Percentiles rank a stretch among this genome's conserved stretches.
These are phyloP conservation scores for Russula griseocarnosa DNA, from an alignment of 768 basidiomycete species.

Conservation along the genomic window DNA sequence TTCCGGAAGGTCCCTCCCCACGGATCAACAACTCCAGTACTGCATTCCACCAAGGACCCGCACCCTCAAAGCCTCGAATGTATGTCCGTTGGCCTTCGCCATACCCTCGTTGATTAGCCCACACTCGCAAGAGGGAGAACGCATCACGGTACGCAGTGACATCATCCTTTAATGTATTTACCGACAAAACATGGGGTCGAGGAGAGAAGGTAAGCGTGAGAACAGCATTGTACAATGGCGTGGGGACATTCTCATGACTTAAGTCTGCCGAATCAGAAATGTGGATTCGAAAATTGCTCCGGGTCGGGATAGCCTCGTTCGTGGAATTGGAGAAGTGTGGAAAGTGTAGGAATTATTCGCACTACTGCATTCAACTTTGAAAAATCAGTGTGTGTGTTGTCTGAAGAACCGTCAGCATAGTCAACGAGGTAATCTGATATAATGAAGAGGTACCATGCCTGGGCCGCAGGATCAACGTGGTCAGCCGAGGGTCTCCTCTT, in stretches of 20 bases:
- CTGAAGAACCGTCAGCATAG: constrained; percentile 34
- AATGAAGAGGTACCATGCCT: constrained; percentile 43
- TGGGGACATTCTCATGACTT: constrained; percentile 41
- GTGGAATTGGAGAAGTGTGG: constrained; percentile 58
- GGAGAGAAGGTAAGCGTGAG: constrained; percentile 53
- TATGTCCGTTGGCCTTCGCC: constrained; percentile 53
- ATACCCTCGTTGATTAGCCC: constrained; percentile 87
- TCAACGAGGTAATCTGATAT: background rate
- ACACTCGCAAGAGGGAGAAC: constrained; percentile 74
- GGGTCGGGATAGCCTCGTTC: constrained; percentile 70
- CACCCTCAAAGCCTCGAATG: constrained; percentile 65
- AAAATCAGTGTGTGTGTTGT: constrained; percentile 52
- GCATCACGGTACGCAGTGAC: constrained; percentile 67
- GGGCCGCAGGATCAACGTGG: constrained; percentile 59
- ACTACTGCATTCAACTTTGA: constrained; percentile 67
- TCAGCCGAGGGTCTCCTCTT: constrained; percentile 58
- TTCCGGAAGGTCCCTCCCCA: constrained; percentile 55
- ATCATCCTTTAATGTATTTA: constrained; percentile 45
- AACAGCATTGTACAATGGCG: constrained; percentile 77
- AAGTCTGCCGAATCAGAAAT: constrained; percentile 32
- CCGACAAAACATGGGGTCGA: constrained; percentile 45
- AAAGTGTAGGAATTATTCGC: constrained; percentile 66
- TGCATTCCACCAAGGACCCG: constrained; percentile 65
- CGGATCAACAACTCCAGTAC: constrained; percentile 56
- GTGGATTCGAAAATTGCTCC: constrained; percentile 58